Base-by-base conservation (phyloP, 495 filamentous ascomycete genomes). In the Clavariopsis aquatica region DNA sequence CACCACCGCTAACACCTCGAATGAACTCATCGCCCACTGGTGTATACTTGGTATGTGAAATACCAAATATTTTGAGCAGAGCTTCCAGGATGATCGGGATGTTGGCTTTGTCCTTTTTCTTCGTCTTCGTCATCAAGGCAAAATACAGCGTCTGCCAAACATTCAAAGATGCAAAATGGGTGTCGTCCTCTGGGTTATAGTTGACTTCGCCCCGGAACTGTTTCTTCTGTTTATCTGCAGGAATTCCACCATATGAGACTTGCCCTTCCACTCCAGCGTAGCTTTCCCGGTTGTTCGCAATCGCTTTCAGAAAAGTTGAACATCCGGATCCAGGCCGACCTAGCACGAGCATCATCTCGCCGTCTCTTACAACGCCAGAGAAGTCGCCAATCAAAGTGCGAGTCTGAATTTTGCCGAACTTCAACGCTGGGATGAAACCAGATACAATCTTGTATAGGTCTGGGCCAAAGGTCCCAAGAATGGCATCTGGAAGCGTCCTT, bases 101-200 rank as follows among this genome's bases (percentile, higher is more conserved):
- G 56, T 89, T 86, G 1, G 77, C 81, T 19, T 81, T 81, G n/a
- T 87, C 82, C 45, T 82, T 78, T 76, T 88, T 90, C 74, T 84
- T 88, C n/a, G 88, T 91, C 78, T 92, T 92, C 79, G 87, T 93
- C 71, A 88, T 85, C 9, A 93, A 78, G 0, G 91, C 87, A 72
- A 96, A 95, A n/a, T 84, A 85, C 52, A 94, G 77, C 0, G 91
- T 95, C 69, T 93, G 84, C 84, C 80, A 87, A 1, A 96, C 91
- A 1, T 87, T 94, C 36, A 96, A 76, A 8, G 81, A 79, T 2
- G 91, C 87, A 70, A 93, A 85, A 73, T 93, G 90, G 49, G 85
- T 80, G 64, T 95, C 91, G 58, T 94, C 90, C 74, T 94, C 90
- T 13, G 82, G 83, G 68, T 92, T 92, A 73, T 92, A 92, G 70